Percentiles rank a stretch among this genome's conserved stretches.
These are phyloP conservation scores for Aspergillus transmontanensis DNA, from an alignment of 2,329 filamentous ascomycete genomes.

Conservation along the genomic window DNA sequence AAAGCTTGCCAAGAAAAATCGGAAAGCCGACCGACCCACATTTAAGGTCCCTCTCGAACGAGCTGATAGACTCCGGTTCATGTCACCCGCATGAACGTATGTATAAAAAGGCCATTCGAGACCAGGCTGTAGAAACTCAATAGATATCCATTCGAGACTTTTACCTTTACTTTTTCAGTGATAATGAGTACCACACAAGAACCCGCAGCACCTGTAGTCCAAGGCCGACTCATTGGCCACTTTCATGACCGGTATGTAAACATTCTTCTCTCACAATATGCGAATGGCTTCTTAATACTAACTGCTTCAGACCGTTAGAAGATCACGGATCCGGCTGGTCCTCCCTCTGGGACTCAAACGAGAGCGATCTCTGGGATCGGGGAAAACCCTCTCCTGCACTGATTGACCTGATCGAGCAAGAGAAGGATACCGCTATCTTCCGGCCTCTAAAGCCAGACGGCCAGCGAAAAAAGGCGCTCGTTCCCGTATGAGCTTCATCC, in stretches of 20 bases:
- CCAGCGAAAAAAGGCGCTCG: constrained; percentile 28
- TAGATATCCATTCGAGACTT: no score
- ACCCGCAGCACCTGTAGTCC: neutral
- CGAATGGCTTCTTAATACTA: no score
- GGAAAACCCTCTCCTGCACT: constrained; percentile 33
- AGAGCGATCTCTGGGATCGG: constrained; percentile 35
- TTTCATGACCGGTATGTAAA: neutral
- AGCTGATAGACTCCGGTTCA: neutral
- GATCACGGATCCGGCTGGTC: constrained; percentile 11
- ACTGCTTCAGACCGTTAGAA: neutral
- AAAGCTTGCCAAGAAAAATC: neutral
- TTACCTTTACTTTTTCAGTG: neutral
- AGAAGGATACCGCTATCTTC: constrained; percentile 16
- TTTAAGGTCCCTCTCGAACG: neutral
- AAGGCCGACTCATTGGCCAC: constrained; percentile 1
- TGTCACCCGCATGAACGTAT: neutral
- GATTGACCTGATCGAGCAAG: constrained; percentile 31
- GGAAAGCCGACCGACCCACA: neutral
- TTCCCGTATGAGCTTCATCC: constrained; percentile 25
- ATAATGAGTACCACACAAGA: neutral
- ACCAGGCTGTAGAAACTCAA: neutral
- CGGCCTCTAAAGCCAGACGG: constrained; percentile 21
- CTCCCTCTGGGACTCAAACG: constrained; percentile 27
- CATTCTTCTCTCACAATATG: neutral
- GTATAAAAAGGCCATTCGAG: neutral